A percentile compares a stretch with the other conserved stretches of the same genome.
Evolutionary conservation across 257 asterid species (phyloP).

Genomic region (Fraxinus excelsior): DNA sequence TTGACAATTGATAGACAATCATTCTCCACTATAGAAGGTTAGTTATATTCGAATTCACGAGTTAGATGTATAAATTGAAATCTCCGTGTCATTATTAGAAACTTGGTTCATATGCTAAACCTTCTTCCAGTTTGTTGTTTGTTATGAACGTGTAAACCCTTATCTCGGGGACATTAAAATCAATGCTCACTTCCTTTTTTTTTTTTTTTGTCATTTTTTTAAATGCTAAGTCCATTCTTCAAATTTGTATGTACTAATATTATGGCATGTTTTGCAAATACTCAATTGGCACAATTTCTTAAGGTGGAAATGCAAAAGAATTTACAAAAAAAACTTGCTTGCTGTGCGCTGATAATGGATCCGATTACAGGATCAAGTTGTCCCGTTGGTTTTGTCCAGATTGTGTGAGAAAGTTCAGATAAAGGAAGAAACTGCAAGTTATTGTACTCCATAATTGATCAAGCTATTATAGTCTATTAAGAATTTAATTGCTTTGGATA

Average conservation of each 20-base stretch:
- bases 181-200: neutral
- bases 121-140: constrained; percentile 32
- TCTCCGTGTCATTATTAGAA: constrained; percentile 37
- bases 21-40: constrained; percentile 19
- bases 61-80: constrained; percentile 39
- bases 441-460: no score
- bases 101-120: constrained; percentile 29
- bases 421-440: no score
- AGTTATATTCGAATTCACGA: constrained; percentile 47
- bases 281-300: neutral
- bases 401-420: no score
- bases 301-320: neutral
- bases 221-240: neutral
- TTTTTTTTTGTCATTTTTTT: neutral
- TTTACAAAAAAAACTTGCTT: neutral
- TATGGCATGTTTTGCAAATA: neutral
- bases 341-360: neutral
- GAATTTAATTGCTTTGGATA: no score
- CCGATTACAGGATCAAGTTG: no score
- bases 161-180: neutral
- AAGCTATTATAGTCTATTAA: no score
- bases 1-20: constrained; percentile 15
- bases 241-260: neutral
- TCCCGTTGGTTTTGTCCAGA: no score
- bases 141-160: neutral